Conservation (phyloP, 805 yeast genomes). For the Yarrowia porcina region DNA sequence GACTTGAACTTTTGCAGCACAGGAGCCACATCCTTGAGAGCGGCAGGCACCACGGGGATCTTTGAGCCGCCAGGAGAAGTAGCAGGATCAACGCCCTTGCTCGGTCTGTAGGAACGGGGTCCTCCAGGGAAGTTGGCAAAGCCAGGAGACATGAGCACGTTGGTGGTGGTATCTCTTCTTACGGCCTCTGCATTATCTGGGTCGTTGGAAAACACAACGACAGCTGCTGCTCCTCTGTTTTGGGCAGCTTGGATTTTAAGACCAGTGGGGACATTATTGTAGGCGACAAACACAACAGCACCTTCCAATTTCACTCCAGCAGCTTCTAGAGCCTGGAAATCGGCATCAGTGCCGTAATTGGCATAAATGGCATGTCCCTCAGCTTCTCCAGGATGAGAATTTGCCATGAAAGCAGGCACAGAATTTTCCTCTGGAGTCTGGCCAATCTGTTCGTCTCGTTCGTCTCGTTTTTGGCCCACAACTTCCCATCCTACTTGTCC, state of each 20-base stretch:
- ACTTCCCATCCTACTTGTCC: slow-evolving; percentile 33
- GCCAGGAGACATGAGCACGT: slow-evolving; percentile 60
- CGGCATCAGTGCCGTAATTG: slow-evolving; percentile 60
- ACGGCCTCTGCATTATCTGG: slow-evolving; percentile 43
- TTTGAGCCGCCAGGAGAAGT: slow-evolving; percentile 59
- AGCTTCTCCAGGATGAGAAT: slow-evolving; percentile 57
- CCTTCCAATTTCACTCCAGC: slow-evolving; percentile 44
- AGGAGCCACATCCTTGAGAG: slow-evolving; percentile 63
- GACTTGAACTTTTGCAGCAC: slow-evolving; percentile 43
- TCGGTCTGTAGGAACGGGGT: slow-evolving; percentile 47
- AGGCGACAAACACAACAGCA: slow-evolving; percentile 58
- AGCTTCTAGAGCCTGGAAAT: slow-evolving; percentile 45
- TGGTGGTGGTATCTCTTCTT: slow-evolving; percentile 44
- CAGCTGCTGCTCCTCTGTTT: slow-evolving; percentile 56
- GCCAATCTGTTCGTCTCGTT: slow-evolving; percentile 39
- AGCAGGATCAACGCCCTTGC: slow-evolving; percentile 41
- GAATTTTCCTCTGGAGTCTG: slow-evolving; percentile 32
- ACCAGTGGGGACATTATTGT: slow-evolving; percentile 49
- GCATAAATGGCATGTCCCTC: slow-evolving; percentile 57
- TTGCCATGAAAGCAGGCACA: slow-evolving; percentile 57
- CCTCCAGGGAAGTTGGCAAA: slow-evolving; percentile 80
- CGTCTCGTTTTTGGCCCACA: slow-evolving; percentile 36
- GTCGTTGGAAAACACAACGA: slow-evolving; percentile 52
- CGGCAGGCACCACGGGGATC: slow-evolving; percentile 73
- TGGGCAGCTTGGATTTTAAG: slow-evolving; percentile 56